Evolutionary conservation across 805 yeast genomes (phyloP).

Genomic region (Kuraishia capsulata): DNA sequence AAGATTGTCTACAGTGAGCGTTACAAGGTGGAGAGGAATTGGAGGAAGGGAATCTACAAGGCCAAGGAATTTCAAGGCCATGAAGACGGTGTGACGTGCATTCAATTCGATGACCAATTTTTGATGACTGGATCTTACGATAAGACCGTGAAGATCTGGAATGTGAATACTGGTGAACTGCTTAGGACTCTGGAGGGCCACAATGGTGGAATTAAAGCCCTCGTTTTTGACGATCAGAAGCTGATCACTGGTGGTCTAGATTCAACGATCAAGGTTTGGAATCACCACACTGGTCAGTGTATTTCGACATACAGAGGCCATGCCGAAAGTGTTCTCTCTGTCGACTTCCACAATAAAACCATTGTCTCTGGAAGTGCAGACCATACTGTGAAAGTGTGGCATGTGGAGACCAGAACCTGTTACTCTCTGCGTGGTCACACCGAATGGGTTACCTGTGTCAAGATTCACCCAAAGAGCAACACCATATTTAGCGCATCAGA

Average conservation of each 20-base stretch:
- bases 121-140: conserved; percentile 92
- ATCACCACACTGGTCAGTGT: conserved; percentile 89
- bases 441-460: conserved; percentile 87
- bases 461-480: conserved; percentile 69
- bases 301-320: conserved; percentile 92
- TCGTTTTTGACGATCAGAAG: conserved; percentile 82
- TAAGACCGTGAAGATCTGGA: conserved; percentile 90
- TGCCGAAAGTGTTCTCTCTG: conserved; percentile 73
- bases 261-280: conserved; percentile 90
- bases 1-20: conserved; percentile 89
- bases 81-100: conserved; percentile 78
- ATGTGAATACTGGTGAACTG: conserved; percentile 67
- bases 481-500: conserved; percentile 85
- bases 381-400: conserved; percentile 90
- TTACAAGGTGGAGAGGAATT: conserved; percentile 83
- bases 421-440: conserved; percentile 89
- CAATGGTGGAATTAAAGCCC: conserved; percentile 73
- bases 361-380: conserved; percentile 95
- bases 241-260: conserved; percentile 90
- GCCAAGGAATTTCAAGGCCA: conserved; percentile 69
- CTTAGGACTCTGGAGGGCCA: conserved; percentile 82
- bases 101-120: conserved; percentile 73
- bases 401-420: conserved; percentile 87
- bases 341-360: conserved; percentile 70
- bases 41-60: conserved; percentile 77